Evolutionary conservation across 1,139 yeast genomes (phyloP), one percentile per base, ranked within the genome.

Genomic region (Sugiyamaella neomexicana): DNA sequence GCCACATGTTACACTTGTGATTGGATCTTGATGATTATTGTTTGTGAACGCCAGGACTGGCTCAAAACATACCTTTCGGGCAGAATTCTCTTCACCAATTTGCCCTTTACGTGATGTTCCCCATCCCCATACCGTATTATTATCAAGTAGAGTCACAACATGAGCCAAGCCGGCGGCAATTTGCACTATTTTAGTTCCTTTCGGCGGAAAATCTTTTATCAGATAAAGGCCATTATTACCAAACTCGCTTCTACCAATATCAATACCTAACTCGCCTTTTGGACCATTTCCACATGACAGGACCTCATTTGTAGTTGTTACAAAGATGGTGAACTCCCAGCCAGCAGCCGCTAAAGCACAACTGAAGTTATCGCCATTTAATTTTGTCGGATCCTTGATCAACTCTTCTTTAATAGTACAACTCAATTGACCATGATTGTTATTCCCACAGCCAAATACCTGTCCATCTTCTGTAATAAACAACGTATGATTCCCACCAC

Each of bases 401-500:
- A 39, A 10, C 34, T 15, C 17, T n/a, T 37, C n/a, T 27, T 38
- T 9, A 16, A 34, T 38, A 9, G 2, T 7, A 29, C n/a, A 5
- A 1, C 80, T 83, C 62, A 84, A 77, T 65, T 86, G 93, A 1
- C 85, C 83, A 34, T 60, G 59, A 0, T 70, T 58, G 62, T 85
- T 85, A 55, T 77, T 81, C 0, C 97, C 97, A 54, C 81, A 65
- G 0, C 81, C 80, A 59, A 71, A 83, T 0, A 83, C 68, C 0
- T 70, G 66, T 0, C 93, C 93, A 51, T 76, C 70, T 1, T 69
- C 73, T 12, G 81, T 66, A 6, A 89, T 68, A 1, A 89, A 61
- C 37, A 89, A 63, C 0, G 96, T 85, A 67, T 93, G 98, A 65
- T 90, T 91, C 0, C 98, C 98, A 2, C 98, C 98, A 65, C 78